Conservation (phyloP, 148 eudicot species). For the Fagopyrum tataricum region DNA sequence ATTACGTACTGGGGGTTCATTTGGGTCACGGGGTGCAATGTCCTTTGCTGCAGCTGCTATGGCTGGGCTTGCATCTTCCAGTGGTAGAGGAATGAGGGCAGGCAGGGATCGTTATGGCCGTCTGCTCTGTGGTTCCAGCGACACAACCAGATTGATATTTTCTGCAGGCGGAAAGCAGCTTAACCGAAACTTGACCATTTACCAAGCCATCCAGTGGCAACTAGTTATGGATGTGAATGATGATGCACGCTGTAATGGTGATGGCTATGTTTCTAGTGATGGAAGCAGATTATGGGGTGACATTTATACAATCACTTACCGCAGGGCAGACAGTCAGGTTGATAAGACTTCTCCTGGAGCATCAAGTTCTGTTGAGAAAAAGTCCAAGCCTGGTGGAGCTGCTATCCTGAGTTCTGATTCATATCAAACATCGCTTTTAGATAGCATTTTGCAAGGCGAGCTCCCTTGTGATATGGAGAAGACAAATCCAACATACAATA, state of each 20-base stretch:
- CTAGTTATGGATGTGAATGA: conserved; percentile 83
- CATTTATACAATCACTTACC: conserved; percentile 74
- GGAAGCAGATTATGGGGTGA: conserved; percentile 88
- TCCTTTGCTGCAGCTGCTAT: conserved; percentile 99
- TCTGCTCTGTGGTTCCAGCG: conserved; percentile 45
- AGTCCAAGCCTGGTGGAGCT: conserved; percentile 41
- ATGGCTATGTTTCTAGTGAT: conserved; percentile 62
- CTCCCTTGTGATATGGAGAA: conserved; percentile 93
- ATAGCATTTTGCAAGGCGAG: conserved; percentile 85
- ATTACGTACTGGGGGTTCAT: conserved; percentile 48
- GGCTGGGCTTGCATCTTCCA: conserved; percentile 80
- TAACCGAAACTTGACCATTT: conserved; percentile 72
- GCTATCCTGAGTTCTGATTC: conserved; percentile 29
- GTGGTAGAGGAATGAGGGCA: conserved; percentile 70
- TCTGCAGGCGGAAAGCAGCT: conserved; percentile 86
- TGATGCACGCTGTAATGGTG: conserved; percentile 55
- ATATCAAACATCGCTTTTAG: conserved; percentile 53
- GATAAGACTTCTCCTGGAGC: conserved; percentile 41
- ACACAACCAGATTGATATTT: conserved; percentile 65
- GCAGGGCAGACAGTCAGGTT: conserved; percentile 57
- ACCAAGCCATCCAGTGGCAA: conserved; percentile 90
- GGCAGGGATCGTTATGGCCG: conserved; percentile 73
- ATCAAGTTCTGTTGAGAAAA: conserved; percentile 33
- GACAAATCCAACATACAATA: conserved; percentile 71
- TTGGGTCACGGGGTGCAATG: conserved; percentile 94